Evolutionary conservation across 805 yeast species (phyloP), one percentile per base, ranked within the genome.

Genomic region (Blastobotrys attinorum): DNA sequence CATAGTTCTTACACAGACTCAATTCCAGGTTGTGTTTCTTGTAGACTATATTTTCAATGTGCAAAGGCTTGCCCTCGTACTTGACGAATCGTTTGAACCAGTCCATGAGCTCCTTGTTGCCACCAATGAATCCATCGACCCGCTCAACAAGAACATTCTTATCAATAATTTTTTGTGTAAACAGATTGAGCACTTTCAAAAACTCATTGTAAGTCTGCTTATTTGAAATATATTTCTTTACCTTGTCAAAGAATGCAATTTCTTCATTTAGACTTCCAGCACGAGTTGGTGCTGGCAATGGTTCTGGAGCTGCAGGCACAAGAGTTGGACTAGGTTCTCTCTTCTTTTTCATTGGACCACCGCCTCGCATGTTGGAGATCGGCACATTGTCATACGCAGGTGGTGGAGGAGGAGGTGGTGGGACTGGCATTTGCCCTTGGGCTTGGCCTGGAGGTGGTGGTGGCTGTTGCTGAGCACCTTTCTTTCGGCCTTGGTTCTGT

Each of bases 61-160:
- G 81, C 51, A 81, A 75, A 5, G 97, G 95, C 49, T 75, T 77
- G 36, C 83, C 94, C 50, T 84, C 87, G 61, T 75, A 90, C 7
- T 95, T 95, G 47, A 92, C 94, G 67, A 89, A 90, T 52, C 75
- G 70, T 62, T 87, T 88, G 71, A 92, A 92, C 97, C 97, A 89
- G 44, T 77, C 79, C 57, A 85, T 74, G 47, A 92, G 69, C 49
- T 88, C 96, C 22, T 76, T 73, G 54, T 80, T 81, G 6, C 77
- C 74, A 22, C 97, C 97, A 57, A 92, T 71, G 57, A 87, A 92
- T 2, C 84, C 80, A 47, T 86, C 90, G 5, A 81, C 90, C 50
- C 92, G 76, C 57, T 80, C 88, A 29, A 90, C 86, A 46, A 92
- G 72, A 13, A 90, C 81, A 44, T 72, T 75, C 50, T 83, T 81